Base-by-base conservation (phyloP, 2,329 filamentous ascomycete genomes). In the Apiospora pterosperma region DNA sequence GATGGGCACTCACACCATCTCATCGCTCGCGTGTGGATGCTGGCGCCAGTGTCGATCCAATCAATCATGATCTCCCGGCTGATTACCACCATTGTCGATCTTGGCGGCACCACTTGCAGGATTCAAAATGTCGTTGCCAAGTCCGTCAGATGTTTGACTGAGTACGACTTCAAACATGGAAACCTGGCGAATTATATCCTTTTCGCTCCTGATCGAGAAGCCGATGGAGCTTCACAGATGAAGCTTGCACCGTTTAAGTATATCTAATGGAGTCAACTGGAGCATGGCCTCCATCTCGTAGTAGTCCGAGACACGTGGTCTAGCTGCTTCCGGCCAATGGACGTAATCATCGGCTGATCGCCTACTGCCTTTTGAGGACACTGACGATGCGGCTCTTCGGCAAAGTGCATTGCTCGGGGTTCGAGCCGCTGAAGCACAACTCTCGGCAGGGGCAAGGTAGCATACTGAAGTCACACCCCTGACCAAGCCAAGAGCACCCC, bases 1-100 rank as follows among this genome's bases (percentile, higher is more conserved):
- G 48, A 55, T 55, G 48, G 48, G 12, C 25, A 55, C n/a, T n/a
- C 34, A 55, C 48, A 55, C 48, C 48, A 55, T 31, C 59, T 41
- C 59, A 41, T 61, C 59, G 34, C 23, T n/a, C 59, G 59, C 36
- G n/a, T 14, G 23, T 38, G 59, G 59, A 31, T 36, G 60, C 38
- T 36, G 12, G 10, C n/a, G 38, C 39, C 60, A 19, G 11, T 34
- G 64, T 59, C 59, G 58, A 65, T 63, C 64, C 64, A 65, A 65
- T 65, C 48, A 60, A 21, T 16, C n/a, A 65, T 59, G 64, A 65
- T 65, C 64, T 62, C 5, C 61, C 64, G 62, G 59, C 59, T 36
- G 59, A 62, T 63, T 59, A 36, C 36, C 64, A 48, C 41, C n/a
- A 19, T 23, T 60, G 34, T 23, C 25, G 10, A 60, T 60, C 59